Evolutionary conservation across 345 rosid genomes (phyloP).

Genomic region (Lepidium africanum): DNA sequence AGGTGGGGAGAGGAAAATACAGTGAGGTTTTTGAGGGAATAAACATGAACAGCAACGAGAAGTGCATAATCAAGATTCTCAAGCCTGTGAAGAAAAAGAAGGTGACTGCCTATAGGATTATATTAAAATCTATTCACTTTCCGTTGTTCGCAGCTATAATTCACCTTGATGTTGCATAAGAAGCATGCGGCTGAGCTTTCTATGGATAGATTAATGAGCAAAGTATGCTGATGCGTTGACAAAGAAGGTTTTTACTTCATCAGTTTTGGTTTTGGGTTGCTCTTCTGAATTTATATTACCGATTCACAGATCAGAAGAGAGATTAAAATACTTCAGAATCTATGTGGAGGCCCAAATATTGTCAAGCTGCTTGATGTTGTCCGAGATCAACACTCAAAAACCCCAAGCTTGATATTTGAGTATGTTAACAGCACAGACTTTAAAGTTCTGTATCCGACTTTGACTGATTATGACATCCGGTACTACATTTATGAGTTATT

Average conservation of each 20-base stretch:
- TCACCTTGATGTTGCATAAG: background rate
- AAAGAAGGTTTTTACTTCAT: background rate
- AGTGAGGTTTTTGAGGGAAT: conserved; percentile 87
- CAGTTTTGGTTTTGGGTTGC: background rate
- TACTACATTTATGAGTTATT: conserved; percentile 83
- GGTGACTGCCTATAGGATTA: conserved; percentile 26
- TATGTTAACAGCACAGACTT: conserved; percentile 85
- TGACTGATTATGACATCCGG: conserved; percentile 85
- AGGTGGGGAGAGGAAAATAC: conserved; percentile 83
- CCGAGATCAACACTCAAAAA: conserved; percentile 81
- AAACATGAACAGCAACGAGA: conserved; percentile 57
- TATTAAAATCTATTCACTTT: background rate
- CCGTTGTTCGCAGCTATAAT: background rate
- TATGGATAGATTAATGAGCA: background rate
- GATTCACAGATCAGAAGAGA: conserved; percentile 67
- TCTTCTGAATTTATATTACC: background rate
- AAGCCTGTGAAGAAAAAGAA: conserved; percentile 93
- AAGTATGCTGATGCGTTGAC: background rate
- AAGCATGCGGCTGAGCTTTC: background rate
- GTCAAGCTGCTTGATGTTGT: conserved; percentile 80
- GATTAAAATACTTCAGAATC: conserved; percentile 83
- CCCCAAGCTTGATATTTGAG: conserved; percentile 88
- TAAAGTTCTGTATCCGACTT: conserved; percentile 72
- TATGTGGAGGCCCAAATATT: conserved; percentile 72
- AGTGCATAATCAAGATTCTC: conserved; percentile 76